These are phyloP conservation scores for Panicum virgatum DNA, from an alignment of 202 grass and related monocot species.

Conservation along the genomic window DNA sequence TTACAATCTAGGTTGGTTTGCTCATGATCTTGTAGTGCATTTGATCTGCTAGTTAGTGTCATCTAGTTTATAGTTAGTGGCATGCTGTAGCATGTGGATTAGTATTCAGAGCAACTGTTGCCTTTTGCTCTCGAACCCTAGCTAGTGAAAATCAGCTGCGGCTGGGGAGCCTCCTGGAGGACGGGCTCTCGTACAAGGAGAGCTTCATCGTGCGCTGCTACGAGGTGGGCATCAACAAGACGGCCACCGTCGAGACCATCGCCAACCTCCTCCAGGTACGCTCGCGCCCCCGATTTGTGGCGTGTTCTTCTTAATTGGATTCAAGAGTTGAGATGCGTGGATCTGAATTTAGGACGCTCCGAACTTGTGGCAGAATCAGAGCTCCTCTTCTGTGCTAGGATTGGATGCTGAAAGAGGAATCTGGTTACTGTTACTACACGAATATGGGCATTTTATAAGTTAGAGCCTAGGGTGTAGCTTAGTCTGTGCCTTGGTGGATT, in stretches of 20 bases:
- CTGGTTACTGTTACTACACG: neutral
- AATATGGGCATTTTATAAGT: neutral
- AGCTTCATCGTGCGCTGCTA: constrained; percentile 89
- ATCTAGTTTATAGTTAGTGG: neutral
- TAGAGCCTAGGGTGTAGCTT: constrained; percentile 21
- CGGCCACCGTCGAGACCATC: constrained; percentile 96
- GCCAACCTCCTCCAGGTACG: constrained; percentile 89
- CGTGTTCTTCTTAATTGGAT: neutral
- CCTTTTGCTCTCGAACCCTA: neutral
- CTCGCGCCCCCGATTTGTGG: constrained; percentile 1
- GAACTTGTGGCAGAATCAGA: neutral
- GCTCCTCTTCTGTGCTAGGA: neutral
- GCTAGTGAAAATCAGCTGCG: constrained; percentile 21
- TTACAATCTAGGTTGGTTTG: neutral
- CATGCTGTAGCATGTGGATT: neutral
- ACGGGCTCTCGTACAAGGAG: constrained; percentile 96
- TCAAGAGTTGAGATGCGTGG: constrained; percentile 1
- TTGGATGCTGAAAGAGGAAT: neutral
- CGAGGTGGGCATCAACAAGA: constrained; percentile 99
- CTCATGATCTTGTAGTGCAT: neutral
- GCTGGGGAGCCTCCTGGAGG: constrained; percentile 82
- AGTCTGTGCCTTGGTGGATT: neutral
- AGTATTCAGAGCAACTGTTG: neutral
- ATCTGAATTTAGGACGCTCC: constrained; percentile 31
- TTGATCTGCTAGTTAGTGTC: neutral